Evolutionary conservation across 1,139 yeast genomes (phyloP), one percentile per base, ranked within the genome.

Genomic region (Eremothecium gossypii): DNA sequence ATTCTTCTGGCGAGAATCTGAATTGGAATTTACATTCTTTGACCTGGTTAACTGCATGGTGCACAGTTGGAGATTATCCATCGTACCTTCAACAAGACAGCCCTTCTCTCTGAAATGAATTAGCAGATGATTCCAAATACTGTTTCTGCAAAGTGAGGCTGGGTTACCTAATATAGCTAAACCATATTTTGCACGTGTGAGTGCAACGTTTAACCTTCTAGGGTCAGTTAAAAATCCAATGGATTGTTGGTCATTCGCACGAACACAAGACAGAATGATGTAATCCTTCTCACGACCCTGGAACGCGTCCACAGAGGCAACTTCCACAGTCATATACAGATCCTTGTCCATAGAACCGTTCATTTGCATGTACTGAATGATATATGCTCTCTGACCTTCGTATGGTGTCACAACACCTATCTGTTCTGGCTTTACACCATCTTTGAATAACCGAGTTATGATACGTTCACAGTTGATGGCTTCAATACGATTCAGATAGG

Each of bases 231-330:
- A 72, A 63, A 89, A 87, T 30, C 97, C 97, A 62, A 89, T 85
- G 8, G 73, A 74, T 53, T 82, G 86, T 41, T 73, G 75, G 44
- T 85, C 93, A 58, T 87, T 87, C 33, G 95, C 91, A 58, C 97
- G 76, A 37, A 87, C 96, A 70, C 96, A 87, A 27, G 95, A 82
- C 44, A 89, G 64, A 42, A 89, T 83, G 47, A 89, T 85, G 55
- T 77, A 86, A 58, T 89, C 95, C 63, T 89, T 89, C 62, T 89
- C 97, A 50, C 96, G 76, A 38, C 97, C 97, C 66, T 89, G 96
- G 72, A 89, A 89, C 1, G 96, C 95, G 66, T 89, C 96, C 30
- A 89, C 96, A 36, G 94, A 82, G 11, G 93, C 86, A 27, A 89
- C 89, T 64, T 89, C 97, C 38, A 89, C 83, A 40, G 75, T 78